These are phyloP conservation scores for Nemania serpens DNA, from an alignment of 2,329 filamentous ascomycete species.

Conservation along the genomic window DNA sequence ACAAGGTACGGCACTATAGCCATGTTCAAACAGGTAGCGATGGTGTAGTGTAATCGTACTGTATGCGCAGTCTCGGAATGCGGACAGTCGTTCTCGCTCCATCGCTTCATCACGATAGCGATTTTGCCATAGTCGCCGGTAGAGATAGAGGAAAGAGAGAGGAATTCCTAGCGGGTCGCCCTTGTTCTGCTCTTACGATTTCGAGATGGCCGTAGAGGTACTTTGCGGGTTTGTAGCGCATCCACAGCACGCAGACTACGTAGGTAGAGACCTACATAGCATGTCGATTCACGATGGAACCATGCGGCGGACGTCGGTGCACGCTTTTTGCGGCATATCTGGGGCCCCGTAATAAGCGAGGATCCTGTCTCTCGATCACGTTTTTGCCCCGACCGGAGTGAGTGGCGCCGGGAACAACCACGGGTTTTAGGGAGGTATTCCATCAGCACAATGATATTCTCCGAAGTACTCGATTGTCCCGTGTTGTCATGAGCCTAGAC, in stretches of 20 bases:
- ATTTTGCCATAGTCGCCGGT: conserved; percentile 30
- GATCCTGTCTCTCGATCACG: too few species aligned
- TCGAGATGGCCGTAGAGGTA: too few species aligned
- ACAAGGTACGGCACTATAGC: not conserved
- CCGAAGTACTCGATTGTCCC: not conserved
- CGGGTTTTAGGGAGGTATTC: too few species aligned
- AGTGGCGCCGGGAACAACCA: not conserved
- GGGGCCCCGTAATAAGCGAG: too few species aligned
- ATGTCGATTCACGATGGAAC: too few species aligned
- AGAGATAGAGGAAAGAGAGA: not conserved
- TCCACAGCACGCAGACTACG: too few species aligned
- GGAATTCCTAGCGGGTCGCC: too few species aligned
- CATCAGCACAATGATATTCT: not conserved
- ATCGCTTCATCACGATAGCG: conserved; percentile 26
- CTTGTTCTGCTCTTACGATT: too few species aligned
- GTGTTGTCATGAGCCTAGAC: not conserved
- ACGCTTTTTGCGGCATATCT: too few species aligned
- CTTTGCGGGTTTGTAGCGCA: too few species aligned
- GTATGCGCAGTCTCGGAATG: conserved; percentile 1
- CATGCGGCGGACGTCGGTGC: too few species aligned
- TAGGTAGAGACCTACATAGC: too few species aligned
- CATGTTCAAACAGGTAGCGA: not conserved
- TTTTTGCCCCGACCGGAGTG: not conserved
- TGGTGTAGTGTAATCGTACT: not conserved
- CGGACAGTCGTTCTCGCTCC: conserved; percentile 21